Base-by-base conservation (phyloP, 352 stramenopile species). In the Globisporangium cylindrosporum region DNA sequence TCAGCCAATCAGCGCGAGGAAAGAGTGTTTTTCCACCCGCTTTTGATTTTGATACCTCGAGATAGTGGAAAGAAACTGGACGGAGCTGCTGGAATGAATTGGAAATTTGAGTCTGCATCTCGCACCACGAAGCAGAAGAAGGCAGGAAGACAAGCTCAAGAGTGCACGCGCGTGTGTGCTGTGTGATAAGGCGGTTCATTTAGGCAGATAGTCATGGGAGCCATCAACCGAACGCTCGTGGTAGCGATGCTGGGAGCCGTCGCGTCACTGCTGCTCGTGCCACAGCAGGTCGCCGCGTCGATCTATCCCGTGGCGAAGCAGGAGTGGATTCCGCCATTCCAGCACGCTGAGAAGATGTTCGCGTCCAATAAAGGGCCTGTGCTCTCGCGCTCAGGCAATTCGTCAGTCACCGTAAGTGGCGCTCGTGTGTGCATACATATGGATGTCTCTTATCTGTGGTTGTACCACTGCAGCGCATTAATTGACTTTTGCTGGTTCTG, bases 281-380 rank as follows among this genome's bases (percentile, higher is more conserved):
- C 32, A 22, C 48, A 66, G 20, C 34, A 10, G 36, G 68, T 67
- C 2, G 18, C 22, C 18, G 84, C 82, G 53, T 94, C 86, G 18
- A 88, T 92, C 58, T 94, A 94, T 66, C 79, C 78, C 6, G 72
- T 94, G 18, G n/a, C 78, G 51, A 92, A 81, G 68, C 84, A 78
- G 63, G 75, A 86, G 36, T 94, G 86, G 86, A 78, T 94, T 43
- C 86, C 86, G 1, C 81, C 88, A 3, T 94, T 90, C 68, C 88
- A 95, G 70, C 86, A 88, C 61, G 86, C 88, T 8, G 88, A 95
- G 72, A 95, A 95, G 73, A 83, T 95, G 59, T 95, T 95, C 69
- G 88, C 84, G 20, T 90, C 78, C 5, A 68, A 95, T 64, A 65
- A 86, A 7, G 88, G 88, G 0, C 88, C 88, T 0, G 72, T 95